A percentile compares a stretch with the other conserved stretches of the same genome.
Conservation (phyloP, 768 basidiomycete genomes). For the Paxillus involutus region DNA sequence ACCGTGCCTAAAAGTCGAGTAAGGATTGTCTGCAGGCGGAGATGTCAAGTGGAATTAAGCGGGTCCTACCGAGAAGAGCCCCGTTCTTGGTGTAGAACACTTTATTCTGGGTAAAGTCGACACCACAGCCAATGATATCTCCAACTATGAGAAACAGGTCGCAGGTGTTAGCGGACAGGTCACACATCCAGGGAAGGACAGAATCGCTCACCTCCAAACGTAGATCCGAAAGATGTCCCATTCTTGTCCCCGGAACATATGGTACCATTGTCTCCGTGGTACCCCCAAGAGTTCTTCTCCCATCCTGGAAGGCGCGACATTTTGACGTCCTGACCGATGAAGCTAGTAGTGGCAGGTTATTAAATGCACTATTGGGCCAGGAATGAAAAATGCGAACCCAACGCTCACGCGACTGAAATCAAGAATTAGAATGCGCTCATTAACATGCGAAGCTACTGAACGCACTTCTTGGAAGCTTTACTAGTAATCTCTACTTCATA, state of each 20-base stretch:
- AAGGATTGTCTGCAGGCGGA: slow-evolving; percentile 9
- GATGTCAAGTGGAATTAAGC: background rate
- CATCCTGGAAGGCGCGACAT: slow-evolving; percentile 81
- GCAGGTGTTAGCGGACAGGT: background rate
- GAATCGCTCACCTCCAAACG: slow-evolving; percentile 68
- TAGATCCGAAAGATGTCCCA: slow-evolving; percentile 73
- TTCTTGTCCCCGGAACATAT: slow-evolving; percentile 73
- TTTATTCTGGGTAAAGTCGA: slow-evolving; percentile 80
- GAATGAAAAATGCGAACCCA: slow-evolving; percentile 50
- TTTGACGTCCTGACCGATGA: slow-evolving; percentile 64
- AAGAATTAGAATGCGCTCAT: slow-evolving; percentile 13
- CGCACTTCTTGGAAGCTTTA: slow-evolving; percentile 78
- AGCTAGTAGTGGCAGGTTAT: slow-evolving; percentile 41
- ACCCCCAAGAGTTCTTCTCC: slow-evolving; percentile 88
- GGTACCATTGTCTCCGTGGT: slow-evolving; percentile 87
- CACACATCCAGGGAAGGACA: background rate
- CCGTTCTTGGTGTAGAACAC: slow-evolving; percentile 94
- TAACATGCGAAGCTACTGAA: slow-evolving; percentile 3
- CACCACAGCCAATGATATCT: slow-evolving; percentile 88
- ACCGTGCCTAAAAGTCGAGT: slow-evolving; percentile 48
- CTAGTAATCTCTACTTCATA: slow-evolving; percentile 87
- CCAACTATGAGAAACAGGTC: slow-evolving; percentile 51
- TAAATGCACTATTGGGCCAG: background rate
- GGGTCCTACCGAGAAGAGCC: slow-evolving; percentile 53
- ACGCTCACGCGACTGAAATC: slow-evolving; percentile 70